Evolutionary conservation across 768 basidiomycete genomes (phyloP), one percentile per base, ranked within the genome.

Genomic region (Macrolepiota albuminosa): DNA sequence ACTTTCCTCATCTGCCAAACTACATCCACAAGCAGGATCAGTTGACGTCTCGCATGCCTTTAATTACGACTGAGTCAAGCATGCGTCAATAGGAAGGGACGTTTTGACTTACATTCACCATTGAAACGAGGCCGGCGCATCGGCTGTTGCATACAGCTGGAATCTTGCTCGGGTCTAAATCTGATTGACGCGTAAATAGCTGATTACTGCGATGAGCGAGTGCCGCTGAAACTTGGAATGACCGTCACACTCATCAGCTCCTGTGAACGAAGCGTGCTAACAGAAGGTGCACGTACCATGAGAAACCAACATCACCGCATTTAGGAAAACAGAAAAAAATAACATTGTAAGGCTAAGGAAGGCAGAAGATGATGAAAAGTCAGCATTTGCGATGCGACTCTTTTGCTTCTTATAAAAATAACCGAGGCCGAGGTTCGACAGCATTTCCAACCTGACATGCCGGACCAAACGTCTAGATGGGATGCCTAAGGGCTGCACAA

Each of bases 151-250:
- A 63, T 45, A 16, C 34, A 6, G 58, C 26, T 0, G 64, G 61
- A 14, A 65, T 63, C 0, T 45, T 40, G 33, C 24, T 58, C 4
- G 64, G 64, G 36, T 65, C 61, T 1, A 65, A 46, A 9, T 8
- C 31, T 14, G 57, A 31, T 34, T 65, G 64, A 21, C 64, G 61
- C 10, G 50, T 16, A 10, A 63, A 37, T 21, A 65, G 57, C 39
- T 61, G 56, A 45, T 60, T 53, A 47, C 18, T 61, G 9, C 54
- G 57, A 52, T 55, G 40, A 48, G 21, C 37, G 13, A 52, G 11
- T 16, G 42, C 37, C 36, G 59, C 63, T 29, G 47, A 55, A 21
- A 55, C 49, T 63, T 8, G 16, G 18, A 6, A 42, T 7, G n/a
- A 10, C n/a, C 14, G 6, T 13, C 4, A 18, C 29, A n/a, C 2